Evolutionary conservation across 371 early-diverging fungal species (phyloP), one percentile per base, ranked within the genome.

Genomic region (Mucor piriformis): DNA sequence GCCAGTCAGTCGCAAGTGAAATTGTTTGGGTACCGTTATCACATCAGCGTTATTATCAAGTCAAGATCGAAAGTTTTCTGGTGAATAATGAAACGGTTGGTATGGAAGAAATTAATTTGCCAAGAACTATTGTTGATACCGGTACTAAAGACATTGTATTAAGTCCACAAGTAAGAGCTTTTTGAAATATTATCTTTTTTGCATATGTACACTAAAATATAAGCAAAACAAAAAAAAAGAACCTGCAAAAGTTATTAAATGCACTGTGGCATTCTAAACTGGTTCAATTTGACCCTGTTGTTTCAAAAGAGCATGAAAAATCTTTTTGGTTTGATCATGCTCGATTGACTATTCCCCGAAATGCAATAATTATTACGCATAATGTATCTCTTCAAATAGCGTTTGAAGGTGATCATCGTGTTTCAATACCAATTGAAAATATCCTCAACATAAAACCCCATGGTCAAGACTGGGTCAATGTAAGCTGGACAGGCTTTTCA

Each of bases 1-100:
- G 47, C 46, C 56, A 56, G 13, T 46, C 56, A 25, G 48, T 56
- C 16, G 56, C 47, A 21, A 56, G 56, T 56, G 56, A 56, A 35
- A 56, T 56, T 47, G 56, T 56, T 23, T 56, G 56, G 56, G 48
- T 47, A n/a, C 56, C 37, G 0, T 18, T 56, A 6, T 21, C 32
- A 6, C 56, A 56, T 47, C 46, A 24, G 0, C 56, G 56, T 8
- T 56, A 56, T 13, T 56, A 56, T 37, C 46, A 56, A 56, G 56
- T 56, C 4, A 46, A 46, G 23, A 47, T 56, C 23, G 37, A 56
- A 21, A 27, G 13, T 13, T 56, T 56, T 21, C 3, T 56, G n/a
- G 48, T 56, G 1, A 56, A 56, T n/a, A 44, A 44, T 35, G 27
- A 47, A n/a, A 34, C n/a, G 0, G 56, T 56, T 6, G 48, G 25